A percentile compares a stretch with the other conserved stretches of the same genome.
These are phyloP conservation scores for Hemileccinum hortonii DNA, from an alignment of 1,284 basidiomycete species.

Conservation along the genomic window DNA sequence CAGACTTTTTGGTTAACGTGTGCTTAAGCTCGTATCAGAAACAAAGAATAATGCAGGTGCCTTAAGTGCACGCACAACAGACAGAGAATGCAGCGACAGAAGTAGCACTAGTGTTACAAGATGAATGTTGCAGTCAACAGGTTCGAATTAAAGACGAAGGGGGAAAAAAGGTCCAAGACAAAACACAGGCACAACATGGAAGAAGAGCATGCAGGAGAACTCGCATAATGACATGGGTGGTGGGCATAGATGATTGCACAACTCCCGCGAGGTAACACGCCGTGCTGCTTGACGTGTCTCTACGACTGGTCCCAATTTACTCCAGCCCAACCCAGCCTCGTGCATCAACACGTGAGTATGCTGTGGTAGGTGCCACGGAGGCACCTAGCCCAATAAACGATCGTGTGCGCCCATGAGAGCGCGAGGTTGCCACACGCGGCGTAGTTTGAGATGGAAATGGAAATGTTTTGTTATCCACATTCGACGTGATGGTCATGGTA, in stretches of 20 bases:
- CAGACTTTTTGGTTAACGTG: constrained; percentile 55
- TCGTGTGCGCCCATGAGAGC: constrained; percentile 60
- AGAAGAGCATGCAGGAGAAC: constrained; percentile 16
- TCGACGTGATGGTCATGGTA: constrained; percentile 72
- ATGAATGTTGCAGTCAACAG: constrained; percentile 21
- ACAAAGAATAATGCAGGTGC: constrained; percentile 11
- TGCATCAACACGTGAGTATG: constrained; percentile 77
- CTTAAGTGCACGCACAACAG: constrained; percentile 8
- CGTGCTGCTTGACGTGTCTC: constrained; percentile 7
- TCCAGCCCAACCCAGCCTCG: constrained; percentile 68
- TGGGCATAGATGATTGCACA: constrained; percentile 11
- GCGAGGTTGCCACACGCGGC: constrained; percentile 72
- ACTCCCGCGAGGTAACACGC: constrained; percentile 9
- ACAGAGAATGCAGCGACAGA: constrained; percentile 13
- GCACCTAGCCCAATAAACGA: constrained; percentile 70
- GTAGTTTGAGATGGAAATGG: constrained; percentile 63
- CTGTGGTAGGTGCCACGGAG: constrained; percentile 75
- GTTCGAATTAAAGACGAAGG: constrained; percentile 6
- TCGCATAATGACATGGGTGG: constrained; percentile 10
- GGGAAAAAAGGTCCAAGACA: constrained; percentile 23
- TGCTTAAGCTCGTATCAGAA: neutral
- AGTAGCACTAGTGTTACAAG: constrained; percentile 33
- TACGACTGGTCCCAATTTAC: constrained; percentile 21
- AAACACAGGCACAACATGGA: constrained; percentile 18
- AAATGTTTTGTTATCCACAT: constrained; percentile 42